Conservation (phyloP, 768 basidiomycete species). For the Cyclocybe aegerita region DNA sequence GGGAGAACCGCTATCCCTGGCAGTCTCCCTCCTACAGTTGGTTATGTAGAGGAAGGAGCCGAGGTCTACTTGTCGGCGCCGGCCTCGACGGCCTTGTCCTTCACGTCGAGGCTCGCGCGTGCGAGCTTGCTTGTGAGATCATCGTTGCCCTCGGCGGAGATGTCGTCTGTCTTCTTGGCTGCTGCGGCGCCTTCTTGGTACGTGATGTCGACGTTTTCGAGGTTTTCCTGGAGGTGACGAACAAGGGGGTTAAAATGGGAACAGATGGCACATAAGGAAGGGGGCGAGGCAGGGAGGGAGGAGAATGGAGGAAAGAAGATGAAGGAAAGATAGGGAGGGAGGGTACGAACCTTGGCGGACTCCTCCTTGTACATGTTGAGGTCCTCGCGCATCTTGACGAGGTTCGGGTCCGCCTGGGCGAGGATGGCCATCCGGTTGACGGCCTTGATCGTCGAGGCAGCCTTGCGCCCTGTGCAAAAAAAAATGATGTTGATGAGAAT, state of each 20-base stretch:
- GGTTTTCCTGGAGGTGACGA: constrained; percentile 14
- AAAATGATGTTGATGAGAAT: neutral
- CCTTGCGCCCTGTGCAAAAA: constrained; percentile 71
- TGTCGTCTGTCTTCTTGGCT: constrained; percentile 21
- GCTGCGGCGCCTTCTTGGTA: constrained; percentile 39
- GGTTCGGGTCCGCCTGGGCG: constrained; percentile 39
- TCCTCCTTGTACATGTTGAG: constrained; percentile 76
- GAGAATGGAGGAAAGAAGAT: too few species aligned
- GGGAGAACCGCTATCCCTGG: too few species aligned
- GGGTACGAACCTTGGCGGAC: constrained; percentile 51
- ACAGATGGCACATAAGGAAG: too few species aligned
- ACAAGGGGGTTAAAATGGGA: neutral
- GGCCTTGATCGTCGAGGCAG: constrained; percentile 83
- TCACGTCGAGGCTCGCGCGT: constrained; percentile 21
- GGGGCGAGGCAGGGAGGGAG: too few species aligned
- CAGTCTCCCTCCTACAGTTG: too few species aligned
- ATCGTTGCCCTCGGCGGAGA: constrained; percentile 19
- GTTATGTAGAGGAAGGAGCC: too few species aligned
- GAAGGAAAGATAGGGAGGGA: too few species aligned
- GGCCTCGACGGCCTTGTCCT: neutral
- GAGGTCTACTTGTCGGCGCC: too few species aligned
- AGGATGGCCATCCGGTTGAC: constrained; percentile 76
- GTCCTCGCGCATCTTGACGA: constrained; percentile 54
- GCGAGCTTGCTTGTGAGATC: constrained; percentile 30
- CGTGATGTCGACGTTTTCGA: constrained; percentile 39